phyloP scores from a whole-genome alignment of 2,329 filamentous ascomycete species.

The Dendrostoma leiphaemia region DNA sequence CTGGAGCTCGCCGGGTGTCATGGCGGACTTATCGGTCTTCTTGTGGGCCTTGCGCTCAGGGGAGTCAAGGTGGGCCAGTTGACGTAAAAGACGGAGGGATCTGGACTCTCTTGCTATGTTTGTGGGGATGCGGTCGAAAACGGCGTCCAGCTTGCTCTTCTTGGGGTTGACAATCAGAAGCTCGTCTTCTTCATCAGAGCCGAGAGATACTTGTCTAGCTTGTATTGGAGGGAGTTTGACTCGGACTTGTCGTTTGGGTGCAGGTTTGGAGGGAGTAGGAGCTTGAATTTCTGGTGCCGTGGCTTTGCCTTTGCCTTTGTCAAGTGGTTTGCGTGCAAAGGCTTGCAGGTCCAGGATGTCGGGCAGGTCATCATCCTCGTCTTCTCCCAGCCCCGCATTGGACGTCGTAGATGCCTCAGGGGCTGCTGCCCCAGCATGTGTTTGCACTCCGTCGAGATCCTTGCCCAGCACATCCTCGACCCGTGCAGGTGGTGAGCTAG shows the following conservation, averaged over 20 bases:
- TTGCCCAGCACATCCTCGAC: conserved; percentile 28
- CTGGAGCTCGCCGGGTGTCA: conserved; percentile 71
- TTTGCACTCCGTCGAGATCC: not conserved
- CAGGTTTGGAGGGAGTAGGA: conserved; percentile 1
- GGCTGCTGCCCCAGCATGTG: conserved; percentile 1
- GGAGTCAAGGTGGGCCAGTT: conserved; percentile 70
- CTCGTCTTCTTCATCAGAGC: conserved; percentile 52
- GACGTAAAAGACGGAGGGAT: conserved; percentile 67
- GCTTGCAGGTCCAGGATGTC: conserved; percentile 17
- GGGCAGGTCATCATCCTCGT: conserved; percentile 33
- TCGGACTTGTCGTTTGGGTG: conserved; percentile 45
- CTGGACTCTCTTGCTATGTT: conserved; percentile 61
- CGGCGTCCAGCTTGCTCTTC: conserved; percentile 53
- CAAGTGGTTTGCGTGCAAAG: conserved; percentile 23
- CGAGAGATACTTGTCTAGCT: conserved; percentile 37
- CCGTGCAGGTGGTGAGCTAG: conserved; percentile 61
- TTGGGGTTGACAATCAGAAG: conserved; percentile 58
- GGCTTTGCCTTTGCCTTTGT: conserved; percentile 63
- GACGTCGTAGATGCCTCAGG: conserved; percentile 19
- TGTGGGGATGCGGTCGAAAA: conserved; percentile 68
- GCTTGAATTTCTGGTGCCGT: conserved; percentile 27
- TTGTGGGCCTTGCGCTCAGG: conserved; percentile 51
- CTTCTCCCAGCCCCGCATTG: not conserved
- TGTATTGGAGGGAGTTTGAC: conserved; percentile 45
- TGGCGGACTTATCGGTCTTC: conserved; percentile 47